A percentile compares a stretch with the other conserved stretches of the same genome.
Evolutionary conservation across 2,329 filamentous ascomycete species (phyloP).

Genomic region (Achaetomium macrosporum): DNA sequence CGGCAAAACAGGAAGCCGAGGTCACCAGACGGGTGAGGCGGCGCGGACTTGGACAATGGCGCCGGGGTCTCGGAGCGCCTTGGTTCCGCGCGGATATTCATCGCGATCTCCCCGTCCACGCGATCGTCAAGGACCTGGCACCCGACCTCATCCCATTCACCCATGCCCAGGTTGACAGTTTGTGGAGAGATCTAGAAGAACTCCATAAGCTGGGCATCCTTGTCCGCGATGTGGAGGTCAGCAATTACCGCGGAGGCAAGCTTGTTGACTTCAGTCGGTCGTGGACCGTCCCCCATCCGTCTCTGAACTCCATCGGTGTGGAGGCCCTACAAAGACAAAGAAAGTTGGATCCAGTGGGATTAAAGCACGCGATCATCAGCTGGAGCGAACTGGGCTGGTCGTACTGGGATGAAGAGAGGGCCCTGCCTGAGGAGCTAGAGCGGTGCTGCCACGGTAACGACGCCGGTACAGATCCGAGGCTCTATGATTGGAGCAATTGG

Average conservation of each 20-base stretch:
- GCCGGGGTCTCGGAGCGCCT: not conserved
- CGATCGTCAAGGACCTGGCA: slow-evolving; percentile 7
- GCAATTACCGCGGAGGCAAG: slow-evolving; percentile 9
- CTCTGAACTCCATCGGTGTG: not conserved
- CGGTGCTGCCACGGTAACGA: not conserved
- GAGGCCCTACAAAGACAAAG: not conserved
- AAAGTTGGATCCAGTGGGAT: not conserved
- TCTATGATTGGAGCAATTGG: not conserved
- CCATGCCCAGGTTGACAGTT: not conserved
- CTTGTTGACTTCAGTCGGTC: slow-evolving; percentile 13
- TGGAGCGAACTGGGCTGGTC: not conserved
- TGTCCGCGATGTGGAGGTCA: slow-evolving; percentile 1
- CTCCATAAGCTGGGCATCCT: slow-evolving; percentile 13
- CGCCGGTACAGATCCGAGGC: not conserved
- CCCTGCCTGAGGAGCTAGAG: not conserved
- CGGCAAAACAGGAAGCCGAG: not conserved
- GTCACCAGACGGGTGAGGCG: not conserved
- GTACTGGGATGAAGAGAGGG: not conserved
- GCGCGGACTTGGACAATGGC: not conserved
- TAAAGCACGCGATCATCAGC: not conserved
- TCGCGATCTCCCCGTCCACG: not conserved
- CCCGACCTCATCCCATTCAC: not conserved
- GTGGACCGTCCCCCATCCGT: slow-evolving; percentile 7
- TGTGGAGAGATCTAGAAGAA: slow-evolving; percentile 7
- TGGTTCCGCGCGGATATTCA: not conserved